These are phyloP conservation scores for Coemansia sp. DNA, from an alignment of 192 early-diverging fungal species.

Conservation along the genomic window DNA sequence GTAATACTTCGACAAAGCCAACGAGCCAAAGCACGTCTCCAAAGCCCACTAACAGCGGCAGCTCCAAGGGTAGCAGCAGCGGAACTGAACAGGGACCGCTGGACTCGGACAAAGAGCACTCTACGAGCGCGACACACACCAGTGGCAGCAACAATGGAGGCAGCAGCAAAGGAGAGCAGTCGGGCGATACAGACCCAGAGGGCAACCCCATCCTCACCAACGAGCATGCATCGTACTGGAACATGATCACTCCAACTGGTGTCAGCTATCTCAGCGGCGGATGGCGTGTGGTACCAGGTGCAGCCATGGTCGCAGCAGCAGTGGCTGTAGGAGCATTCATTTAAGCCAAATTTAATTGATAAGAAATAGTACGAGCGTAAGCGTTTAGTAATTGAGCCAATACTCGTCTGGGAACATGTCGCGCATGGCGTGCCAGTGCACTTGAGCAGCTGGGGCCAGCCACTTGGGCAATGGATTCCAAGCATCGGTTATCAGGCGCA, in stretches of 20 bases:
- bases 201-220: constrained; percentile 51
- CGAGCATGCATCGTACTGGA: constrained; percentile 39
- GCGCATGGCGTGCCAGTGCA: constrained; percentile 79
- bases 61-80: constrained; percentile 17
- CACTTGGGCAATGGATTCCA: constrained; percentile 64
- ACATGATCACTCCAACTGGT: constrained; percentile 44
- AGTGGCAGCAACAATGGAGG: constrained; percentile 7
- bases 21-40: constrained; percentile 17
- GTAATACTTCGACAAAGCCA: not conserved
- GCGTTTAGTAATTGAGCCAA: constrained; percentile 69
- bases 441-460: constrained; percentile 60
- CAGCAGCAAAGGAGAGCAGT: constrained; percentile 12
- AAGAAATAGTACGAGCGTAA: not conserved
- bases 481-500: constrained; percentile 63
- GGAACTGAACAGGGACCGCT: constrained; percentile 29
- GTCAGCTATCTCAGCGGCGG: constrained; percentile 47
- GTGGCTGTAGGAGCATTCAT: constrained; percentile 24
- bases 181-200: constrained; percentile 31
- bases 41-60: constrained; percentile 22
- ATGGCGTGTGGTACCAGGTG: not conserved
- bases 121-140: constrained; percentile 11
- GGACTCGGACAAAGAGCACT: constrained; percentile 16
- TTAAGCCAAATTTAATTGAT: constrained; percentile 16
- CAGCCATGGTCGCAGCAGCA: constrained; percentile 4
- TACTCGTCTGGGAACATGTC: constrained; percentile 65